These are phyloP conservation scores for Phytophthora tubulina DNA, from an alignment of 352 stramenopile genomes.

Conservation along the genomic window DNA sequence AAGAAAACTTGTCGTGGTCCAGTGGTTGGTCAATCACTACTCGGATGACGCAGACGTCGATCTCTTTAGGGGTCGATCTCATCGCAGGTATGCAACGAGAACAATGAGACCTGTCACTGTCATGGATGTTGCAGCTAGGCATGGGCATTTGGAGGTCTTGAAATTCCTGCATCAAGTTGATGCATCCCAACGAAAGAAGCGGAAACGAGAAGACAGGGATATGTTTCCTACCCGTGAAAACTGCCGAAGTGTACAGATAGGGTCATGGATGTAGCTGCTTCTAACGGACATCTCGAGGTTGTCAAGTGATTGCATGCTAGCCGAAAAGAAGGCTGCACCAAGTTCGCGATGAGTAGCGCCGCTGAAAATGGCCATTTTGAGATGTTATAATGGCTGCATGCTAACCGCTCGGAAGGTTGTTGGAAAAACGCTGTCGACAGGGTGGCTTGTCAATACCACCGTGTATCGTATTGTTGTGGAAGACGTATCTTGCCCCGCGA, in stretches of 20 bases:
- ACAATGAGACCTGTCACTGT: background rate
- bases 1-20: no score
- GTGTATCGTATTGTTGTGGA: no score
- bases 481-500: no score
- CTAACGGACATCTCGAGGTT: background rate
- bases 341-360: background rate
- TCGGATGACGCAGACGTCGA: background rate
- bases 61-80: no score
- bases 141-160: background rate
- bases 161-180: slow-evolving; percentile 1
- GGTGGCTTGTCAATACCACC: no score
- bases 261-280: background rate
- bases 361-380: background rate
- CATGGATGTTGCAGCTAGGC: background rate
- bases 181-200: slow-evolving; percentile 2
- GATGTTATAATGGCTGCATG: background rate
- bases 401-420: background rate
- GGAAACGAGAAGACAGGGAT: background rate
- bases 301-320: background rate
- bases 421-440: no score
- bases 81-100: no score
- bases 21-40: no score
- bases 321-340: background rate
- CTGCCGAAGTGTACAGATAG: background rate
- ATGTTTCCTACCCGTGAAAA: background rate